Base-by-base conservation (phyloP, 306 rosid species). In the Trifolium repens region DNA sequence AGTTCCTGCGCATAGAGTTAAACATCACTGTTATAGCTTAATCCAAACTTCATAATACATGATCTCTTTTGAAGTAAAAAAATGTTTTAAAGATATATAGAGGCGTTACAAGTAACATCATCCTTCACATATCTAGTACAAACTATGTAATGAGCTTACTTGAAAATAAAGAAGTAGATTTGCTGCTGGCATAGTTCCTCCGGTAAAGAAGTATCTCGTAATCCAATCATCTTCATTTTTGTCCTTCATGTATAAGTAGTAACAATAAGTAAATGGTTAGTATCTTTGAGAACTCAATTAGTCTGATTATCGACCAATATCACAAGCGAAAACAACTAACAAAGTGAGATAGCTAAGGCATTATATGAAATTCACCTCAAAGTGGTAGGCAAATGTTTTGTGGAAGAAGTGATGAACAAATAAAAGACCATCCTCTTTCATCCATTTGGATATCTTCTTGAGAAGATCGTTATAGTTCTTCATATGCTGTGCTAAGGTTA, bases 101-200 rank as follows among this genome's bases (percentile, higher is more conserved):
- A 24, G 27, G 27, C 27, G 27, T 24, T 24, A 24, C 27, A 24
- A 24, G 27, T 24, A 24, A 24, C 27, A 24, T 24, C 27, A 24
- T 24, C 27, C 27, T 24, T 24, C 27, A 24, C 27, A 24, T 24
- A 24, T 24, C 68, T 55, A 8, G 58, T 46, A 16, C 59, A 43
- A 47, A 71, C 26, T 27, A 54, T 15, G 5, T 12, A 60, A 59
- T 19, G 54, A 60, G 64, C 80, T 84, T 78, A 91, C 98, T 91
- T 94, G 96, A 78, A 90, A 94, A 75, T 91, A 91, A 19, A 91
- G 93, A 39, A 94, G 93, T 53, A 94, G 85, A 88, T 94, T 94
- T 76, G 98, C 94, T 1, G 97, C 85, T 67, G 96, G 96, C 98
- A 91, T 94, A 16, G 98, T 90, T 50, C 97, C 98, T 76, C 98